Evolutionary conservation across 1,284 basidiomycete genomes (phyloP).

Genomic region (Cryptococcus jaspeensis): DNA sequence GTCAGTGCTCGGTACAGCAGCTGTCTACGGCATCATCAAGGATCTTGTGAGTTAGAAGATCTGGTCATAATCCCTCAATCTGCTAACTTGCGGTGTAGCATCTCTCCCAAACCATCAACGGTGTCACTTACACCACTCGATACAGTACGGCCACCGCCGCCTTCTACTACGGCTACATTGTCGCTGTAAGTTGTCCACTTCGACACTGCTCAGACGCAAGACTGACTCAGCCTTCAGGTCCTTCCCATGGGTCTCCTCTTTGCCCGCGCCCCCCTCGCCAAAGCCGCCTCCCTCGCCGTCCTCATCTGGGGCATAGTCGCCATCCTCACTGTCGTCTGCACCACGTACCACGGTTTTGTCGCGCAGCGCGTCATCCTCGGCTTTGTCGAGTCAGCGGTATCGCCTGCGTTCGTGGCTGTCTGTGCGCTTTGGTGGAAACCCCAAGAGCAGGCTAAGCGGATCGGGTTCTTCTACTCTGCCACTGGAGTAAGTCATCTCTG

Average conservation of each 20-base stretch:
- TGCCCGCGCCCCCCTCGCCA: constrained; percentile 52
- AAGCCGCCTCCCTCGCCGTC: constrained; percentile 40
- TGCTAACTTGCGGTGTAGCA: constrained; percentile 15
- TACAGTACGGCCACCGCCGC: constrained; percentile 49
- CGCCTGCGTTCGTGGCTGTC: constrained; percentile 56
- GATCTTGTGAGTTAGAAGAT: constrained; percentile 52
- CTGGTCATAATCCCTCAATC: background rate
- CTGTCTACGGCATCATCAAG: constrained; percentile 55
- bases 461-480: constrained; percentile 56
- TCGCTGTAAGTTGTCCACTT: constrained; percentile 28
- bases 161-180: constrained; percentile 57
- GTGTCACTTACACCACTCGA: constrained; percentile 43
- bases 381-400: constrained; percentile 52
- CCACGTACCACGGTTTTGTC: constrained; percentile 50
- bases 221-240: constrained; percentile 20
- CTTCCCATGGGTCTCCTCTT: constrained; percentile 54
- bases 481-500: constrained; percentile 48
- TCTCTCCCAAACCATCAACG: constrained; percentile 41
- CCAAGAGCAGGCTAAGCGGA: constrained; percentile 45
- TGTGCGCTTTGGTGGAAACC: constrained; percentile 56
- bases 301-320: constrained; percentile 54
- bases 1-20: constrained; percentile 55
- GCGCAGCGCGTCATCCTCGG: constrained; percentile 56
- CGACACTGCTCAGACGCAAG: background rate
- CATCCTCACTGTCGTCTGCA: constrained; percentile 54